Percentiles rank a stretch among this genome's conserved stretches.
phyloP scores from a whole-genome alignment of 495 filamentous ascomycete genomes.

The Neurospora pannonica region DNA sequence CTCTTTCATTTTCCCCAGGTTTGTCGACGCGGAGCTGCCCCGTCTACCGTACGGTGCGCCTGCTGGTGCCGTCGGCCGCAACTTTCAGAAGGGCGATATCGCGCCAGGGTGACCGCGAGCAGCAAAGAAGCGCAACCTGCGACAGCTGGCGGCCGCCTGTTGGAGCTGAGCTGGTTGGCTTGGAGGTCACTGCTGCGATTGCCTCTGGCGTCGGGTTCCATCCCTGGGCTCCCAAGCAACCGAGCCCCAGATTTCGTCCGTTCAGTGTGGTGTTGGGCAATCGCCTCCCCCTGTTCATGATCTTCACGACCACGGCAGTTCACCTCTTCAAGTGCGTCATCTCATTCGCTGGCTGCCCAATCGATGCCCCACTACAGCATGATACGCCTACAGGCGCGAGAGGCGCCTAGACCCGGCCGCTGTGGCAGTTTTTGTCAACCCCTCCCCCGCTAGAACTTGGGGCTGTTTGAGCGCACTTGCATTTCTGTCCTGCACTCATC shows the following conservation, averaged over 20 bases:
- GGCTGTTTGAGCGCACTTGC: conserved; percentile 1
- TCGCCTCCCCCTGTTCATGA: neutral
- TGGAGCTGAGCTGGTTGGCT: neutral
- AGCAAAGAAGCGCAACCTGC: neutral
- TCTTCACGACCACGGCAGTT: neutral
- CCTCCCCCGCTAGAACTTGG: conserved; percentile 21
- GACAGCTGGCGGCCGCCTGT: neutral
- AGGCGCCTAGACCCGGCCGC: conserved; percentile 1
- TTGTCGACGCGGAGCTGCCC: neutral
- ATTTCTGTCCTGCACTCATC: conserved; percentile 3
- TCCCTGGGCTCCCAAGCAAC: neutral
- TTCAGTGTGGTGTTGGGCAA: neutral
- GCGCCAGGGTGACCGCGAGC: neutral
- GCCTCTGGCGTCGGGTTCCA: neutral
- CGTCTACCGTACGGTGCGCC: neutral
- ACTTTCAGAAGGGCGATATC: neutral
- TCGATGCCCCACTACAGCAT: neutral
- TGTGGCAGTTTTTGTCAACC: conserved; percentile 12
- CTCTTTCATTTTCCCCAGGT: neutral
- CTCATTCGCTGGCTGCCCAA: neutral
- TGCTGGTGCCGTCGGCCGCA: neutral
- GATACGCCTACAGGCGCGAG: neutral
- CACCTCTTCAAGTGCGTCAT: neutral
- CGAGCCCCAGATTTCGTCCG: neutral
- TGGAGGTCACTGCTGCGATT: neutral